phyloP scores from a whole-genome alignment of 352 stramenopile species.

The Phytophthora sp. region DNA sequence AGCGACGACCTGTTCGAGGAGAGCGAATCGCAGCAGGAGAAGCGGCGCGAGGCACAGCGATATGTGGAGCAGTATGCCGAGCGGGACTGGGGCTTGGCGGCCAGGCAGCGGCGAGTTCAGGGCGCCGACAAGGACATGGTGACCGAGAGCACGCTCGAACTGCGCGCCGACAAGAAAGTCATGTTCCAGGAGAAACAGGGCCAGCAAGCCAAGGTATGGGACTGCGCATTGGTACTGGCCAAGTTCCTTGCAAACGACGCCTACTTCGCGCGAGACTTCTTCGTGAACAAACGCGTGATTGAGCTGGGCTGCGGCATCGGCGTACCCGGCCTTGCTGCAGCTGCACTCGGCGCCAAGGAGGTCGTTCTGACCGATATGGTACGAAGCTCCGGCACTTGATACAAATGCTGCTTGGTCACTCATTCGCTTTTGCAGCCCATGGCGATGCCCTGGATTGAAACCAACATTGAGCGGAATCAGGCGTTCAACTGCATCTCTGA shows the following conservation, averaged over 20 bases:
- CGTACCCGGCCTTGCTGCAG: constrained; percentile 51
- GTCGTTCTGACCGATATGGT: constrained; percentile 64
- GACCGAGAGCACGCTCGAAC: constrained; percentile 32
- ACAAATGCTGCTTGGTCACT: constrained; percentile 4
- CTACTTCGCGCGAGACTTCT: constrained; percentile 50
- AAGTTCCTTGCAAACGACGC: constrained; percentile 47
- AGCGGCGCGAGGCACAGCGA: constrained; percentile 37
- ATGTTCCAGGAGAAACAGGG: constrained; percentile 59
- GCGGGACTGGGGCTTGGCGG: constrained; percentile 45
- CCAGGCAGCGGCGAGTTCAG: constrained; percentile 35
- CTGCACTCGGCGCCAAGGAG: constrained; percentile 45
- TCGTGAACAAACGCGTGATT: constrained; percentile 55
- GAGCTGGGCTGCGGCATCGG: constrained; percentile 66
- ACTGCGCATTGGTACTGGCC: constrained; percentile 60
- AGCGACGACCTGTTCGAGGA: constrained; percentile 53
- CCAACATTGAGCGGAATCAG: constrained; percentile 55
- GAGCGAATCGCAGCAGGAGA: constrained; percentile 36
- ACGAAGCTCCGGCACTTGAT: background rate
- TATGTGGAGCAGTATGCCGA: constrained; percentile 47
- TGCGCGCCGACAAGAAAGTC: constrained; percentile 28
- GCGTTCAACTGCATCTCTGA: constrained; percentile 24
- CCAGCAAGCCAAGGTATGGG: constrained; percentile 67
- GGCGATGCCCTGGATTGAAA: constrained; percentile 56
- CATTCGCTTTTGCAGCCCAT: constrained; percentile 25
- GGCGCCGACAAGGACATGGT: constrained; percentile 40